Conservation (phyloP, 1,284 basidiomycete genomes). For the Phenoliferia sp. region DNA sequence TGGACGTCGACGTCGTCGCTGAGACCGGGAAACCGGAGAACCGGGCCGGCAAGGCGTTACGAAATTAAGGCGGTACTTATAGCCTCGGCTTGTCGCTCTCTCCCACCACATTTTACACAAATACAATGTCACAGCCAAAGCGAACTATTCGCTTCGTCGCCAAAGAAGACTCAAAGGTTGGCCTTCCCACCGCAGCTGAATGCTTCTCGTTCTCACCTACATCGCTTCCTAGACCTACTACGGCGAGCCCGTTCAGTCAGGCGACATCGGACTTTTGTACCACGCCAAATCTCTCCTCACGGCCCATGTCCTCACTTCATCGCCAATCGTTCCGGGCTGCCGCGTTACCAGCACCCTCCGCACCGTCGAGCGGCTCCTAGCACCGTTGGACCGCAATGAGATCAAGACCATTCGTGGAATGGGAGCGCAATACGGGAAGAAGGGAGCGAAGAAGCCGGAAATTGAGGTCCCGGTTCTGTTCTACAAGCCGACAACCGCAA, state of each 20-base stretch:
- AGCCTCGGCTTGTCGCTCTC: too few relatives aligned
- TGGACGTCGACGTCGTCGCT: too few relatives aligned
- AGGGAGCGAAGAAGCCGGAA: constrained; percentile 40
- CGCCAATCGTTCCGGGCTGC: constrained; percentile 57
- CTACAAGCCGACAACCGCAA: constrained; percentile 67
- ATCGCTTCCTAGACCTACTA: constrained; percentile 49
- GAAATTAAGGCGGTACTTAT: too few relatives aligned
- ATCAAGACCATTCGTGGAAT: constrained; percentile 64
- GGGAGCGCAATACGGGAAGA: constrained; percentile 74
- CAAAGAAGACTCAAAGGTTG: constrained; percentile 61
- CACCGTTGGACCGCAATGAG: constrained; percentile 56
- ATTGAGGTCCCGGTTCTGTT: constrained; percentile 65
- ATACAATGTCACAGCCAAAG: neutral
- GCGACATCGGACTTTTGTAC: constrained; percentile 33
- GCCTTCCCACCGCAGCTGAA: neutral
- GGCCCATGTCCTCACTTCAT: constrained; percentile 62
- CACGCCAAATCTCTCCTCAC: constrained; percentile 53
- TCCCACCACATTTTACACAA: neutral
- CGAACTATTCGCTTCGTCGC: constrained; percentile 67
- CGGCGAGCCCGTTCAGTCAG: constrained; percentile 66
- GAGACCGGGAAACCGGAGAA: too few relatives aligned
- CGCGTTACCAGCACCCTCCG: constrained; percentile 54
- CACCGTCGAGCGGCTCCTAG: constrained; percentile 64
- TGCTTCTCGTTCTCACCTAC: neutral
- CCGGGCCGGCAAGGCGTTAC: too few relatives aligned